Evolutionary conservation across 495 filamentous ascomycete species (phyloP).

Genomic region (Platismatia glauca): DNA sequence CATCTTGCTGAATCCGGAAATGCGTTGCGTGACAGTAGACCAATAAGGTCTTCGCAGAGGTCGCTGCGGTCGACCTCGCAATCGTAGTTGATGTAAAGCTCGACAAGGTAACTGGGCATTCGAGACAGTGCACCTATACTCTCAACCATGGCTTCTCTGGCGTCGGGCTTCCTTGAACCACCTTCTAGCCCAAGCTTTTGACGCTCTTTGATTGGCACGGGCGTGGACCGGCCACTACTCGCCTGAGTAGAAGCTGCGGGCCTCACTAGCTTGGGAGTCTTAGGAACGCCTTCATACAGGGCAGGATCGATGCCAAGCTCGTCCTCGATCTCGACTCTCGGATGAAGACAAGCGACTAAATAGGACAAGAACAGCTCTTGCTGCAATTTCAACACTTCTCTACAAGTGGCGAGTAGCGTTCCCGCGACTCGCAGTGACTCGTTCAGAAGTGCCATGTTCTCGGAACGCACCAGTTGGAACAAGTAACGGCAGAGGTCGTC

Average conservation of each 20-base stretch:
- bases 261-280: constrained; percentile 78
- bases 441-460: constrained; percentile 87
- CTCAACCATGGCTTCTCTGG: constrained; percentile 97
- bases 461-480: constrained; percentile 93
- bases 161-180: constrained; percentile 82
- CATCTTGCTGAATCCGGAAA: constrained; percentile 97
- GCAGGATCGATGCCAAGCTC: constrained; percentile 85
- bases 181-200: constrained; percentile 92
- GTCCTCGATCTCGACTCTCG: constrained; percentile 79
- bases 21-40: constrained; percentile 83
- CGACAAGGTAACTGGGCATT: constrained; percentile 88
- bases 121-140: constrained; percentile 83
- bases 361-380: constrained; percentile 96
- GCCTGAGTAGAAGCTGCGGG: constrained; percentile 61
- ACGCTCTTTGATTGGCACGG: constrained; percentile 86
- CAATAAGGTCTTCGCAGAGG: constrained; percentile 91
- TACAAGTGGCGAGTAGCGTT: constrained; percentile 82
- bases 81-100: constrained; percentile 97
- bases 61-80: constrained; percentile 89
- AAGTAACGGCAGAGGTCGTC: constrained; percentile 91
- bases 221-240: constrained; percentile 78
- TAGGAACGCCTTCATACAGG: constrained; percentile 88
- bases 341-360: constrained; percentile 86
- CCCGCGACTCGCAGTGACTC: constrained; percentile 86
- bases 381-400: constrained; percentile 88